Evolutionary conservation across 305 asterid genomes (phyloP), one percentile per base, ranked within the genome.

Genomic region (Vinca major): DNA sequence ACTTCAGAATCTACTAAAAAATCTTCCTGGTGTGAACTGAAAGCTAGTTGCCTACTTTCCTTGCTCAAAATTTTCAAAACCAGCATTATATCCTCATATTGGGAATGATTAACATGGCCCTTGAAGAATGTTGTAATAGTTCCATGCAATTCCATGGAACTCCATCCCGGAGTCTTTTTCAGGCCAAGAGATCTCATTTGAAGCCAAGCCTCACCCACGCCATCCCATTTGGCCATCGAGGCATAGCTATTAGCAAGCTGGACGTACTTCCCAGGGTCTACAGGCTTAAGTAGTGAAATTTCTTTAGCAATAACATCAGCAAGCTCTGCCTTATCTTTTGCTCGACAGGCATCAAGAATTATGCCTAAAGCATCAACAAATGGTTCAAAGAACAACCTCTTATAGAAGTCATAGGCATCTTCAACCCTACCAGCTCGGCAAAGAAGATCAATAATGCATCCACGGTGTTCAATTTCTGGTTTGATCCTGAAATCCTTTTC

Each of bases 171-270:
- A 65, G 76, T 76, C 70, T 89, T 89, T 79, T 78, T 83, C 40
- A 83, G 76, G 44, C 97, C 96, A 71, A 85, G 90, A 68, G 81
- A 79, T 64, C 84, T 86, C 93, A 91, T 87, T 66, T 86, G 89
- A n/a, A 70, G 75, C 93, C 91, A 89, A 67, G 91, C 83, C 56
- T 85, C 86, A 16, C 96, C 93, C 49, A 91, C 97, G 36, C 91
- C 88, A 19, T 80, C 87, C 97, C 96, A 91, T 62, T 76, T 81
- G 13, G 74, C 85, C 85, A 72, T 78, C 33, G 93, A 84, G 73
- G 95, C 95, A 81, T 83, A 86, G 77, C 86, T 86, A 48, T 85
- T 92, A 73, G 95, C 95, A 71, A 91, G 68, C 71, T 89, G 97
- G 67, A 91, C 95, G 62, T 83, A 89, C 70, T 82, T 86, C 57